Evolutionary conservation across 2,329 filamentous ascomycete genomes (phyloP).

Genomic region (Nannizzia gypsea): DNA sequence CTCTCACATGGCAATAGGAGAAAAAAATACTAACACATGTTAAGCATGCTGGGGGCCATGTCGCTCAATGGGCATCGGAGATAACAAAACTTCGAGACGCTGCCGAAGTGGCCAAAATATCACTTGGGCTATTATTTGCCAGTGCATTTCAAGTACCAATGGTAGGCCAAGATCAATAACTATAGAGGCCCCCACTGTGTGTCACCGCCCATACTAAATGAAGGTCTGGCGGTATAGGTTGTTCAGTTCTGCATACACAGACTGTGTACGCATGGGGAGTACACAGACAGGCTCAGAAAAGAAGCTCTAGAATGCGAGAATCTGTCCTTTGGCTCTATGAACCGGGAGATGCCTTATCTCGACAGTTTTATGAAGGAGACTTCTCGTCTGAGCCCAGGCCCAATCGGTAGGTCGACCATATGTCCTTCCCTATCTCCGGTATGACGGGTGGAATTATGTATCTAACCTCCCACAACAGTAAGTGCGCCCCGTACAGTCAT

Average conservation of each 20-base stretch:
- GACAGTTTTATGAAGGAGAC: constrained; percentile 19
- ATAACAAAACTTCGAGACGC: background rate
- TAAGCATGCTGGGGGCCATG: background rate
- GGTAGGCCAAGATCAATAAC: background rate
- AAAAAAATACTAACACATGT: background rate
- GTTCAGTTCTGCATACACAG: background rate
- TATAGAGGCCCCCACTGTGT: background rate
- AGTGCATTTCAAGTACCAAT: background rate
- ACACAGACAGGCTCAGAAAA: constrained; percentile 14
- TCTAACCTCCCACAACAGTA: background rate
- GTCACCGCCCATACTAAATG: background rate
- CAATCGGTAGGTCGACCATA: constrained; percentile 9
- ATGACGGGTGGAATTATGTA: background rate
- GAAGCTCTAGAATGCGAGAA: constrained; percentile 12
- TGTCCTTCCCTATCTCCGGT: background rate
- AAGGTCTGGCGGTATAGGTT: background rate
- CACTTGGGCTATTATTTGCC: background rate
- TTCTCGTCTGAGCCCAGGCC: constrained; percentile 14
- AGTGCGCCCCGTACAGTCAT: background rate
- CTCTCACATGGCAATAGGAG: background rate
- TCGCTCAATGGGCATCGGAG: background rate
- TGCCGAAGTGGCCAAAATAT: background rate
- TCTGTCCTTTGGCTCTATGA: constrained; percentile 5
- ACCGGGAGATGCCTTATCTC: constrained; percentile 13
- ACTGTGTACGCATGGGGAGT: constrained; percentile 15